Evolutionary conservation across 1,139 yeast species (phyloP), one percentile per base, ranked within the genome.

Genomic region (Candida pseudoviswanathii): DNA sequence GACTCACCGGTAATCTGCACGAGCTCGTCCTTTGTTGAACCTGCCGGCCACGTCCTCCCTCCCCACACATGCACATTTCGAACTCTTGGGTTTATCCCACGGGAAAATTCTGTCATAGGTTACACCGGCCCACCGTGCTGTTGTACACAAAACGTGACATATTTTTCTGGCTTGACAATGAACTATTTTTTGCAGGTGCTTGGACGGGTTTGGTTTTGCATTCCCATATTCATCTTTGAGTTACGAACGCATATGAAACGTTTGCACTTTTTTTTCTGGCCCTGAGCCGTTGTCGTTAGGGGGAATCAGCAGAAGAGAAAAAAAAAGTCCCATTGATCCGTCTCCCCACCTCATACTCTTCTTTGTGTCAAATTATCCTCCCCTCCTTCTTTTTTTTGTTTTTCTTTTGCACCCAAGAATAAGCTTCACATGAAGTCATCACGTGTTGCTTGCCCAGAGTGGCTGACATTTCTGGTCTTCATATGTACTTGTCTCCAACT

Each of bases 331-430:
- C 40, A 36, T 36, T 36, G 5, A 36, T 22, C 40, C 40, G 40
- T 6, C 8, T 3, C 7, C 16, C 11, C 25, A 16, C 16, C 16
- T 16, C 16, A 16, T 16, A 16, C 16, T 16, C 29, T 7, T 3
- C 25, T 36, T 36, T 36, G 40, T 36, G 40, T 36, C 40, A 22
- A 36, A 34, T 34, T 34, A 3, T 7, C 9, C 11, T n/a, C 6
- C 10, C 11, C 10, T 9, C 10, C 5, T n/a, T 11, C 11, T 4
- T n/a, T 4, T 2, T 32, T 32, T n/a, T n/a, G 16, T 33, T 33
- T 36, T 22, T 36, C 40, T 36, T 36, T 36, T 36, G 40, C 40
- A 22, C 40, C 40, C 40, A 36, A 22, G 11, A 16, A 36, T 11
- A 9, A 22, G 25, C 7, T 10, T 22, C 5, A 9, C 5, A 3